Evolutionary conservation across 2,329 filamentous ascomycete species (phyloP), one percentile per base, ranked within the genome.

Genomic region (Fusarium sacchari): DNA sequence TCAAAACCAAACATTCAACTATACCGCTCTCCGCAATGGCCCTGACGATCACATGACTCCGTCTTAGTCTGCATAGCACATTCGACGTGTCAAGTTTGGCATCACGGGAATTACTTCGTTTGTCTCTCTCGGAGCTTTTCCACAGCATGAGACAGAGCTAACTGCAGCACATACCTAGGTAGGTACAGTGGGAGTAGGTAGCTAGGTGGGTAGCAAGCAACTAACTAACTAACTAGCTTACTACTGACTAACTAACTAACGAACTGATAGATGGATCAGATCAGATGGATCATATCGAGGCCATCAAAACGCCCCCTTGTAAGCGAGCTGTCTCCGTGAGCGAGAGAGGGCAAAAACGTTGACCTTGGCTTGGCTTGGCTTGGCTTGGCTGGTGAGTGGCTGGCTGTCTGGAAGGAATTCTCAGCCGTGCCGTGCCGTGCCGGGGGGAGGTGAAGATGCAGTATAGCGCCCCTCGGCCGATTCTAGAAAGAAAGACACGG

Each of bases 401-500:
- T n/a, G 40, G 55, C 55, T 58, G 13, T 24, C 55, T 58, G 30
- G 34, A 36, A 60, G 62, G 55, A 60, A 74, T 66, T 69, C 60
- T 46, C 58, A 39, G 44, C 66, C 70, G 53, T 60, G 44, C 55
- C 58, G 68, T 60, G 66, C 55, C 59, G 67, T 53, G 36, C 52
- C 67, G 42, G n/a, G 40, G 58, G 26, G 26, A 34, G 8, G 34
- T 60, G 36, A 44, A 20, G 36, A 30, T 32, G 43, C 36, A 26
- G 62, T 36, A 60, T 40, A 46, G 32, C 22, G 62, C 20, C 26
- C 39, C 22, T 30, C 26, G 44, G 32, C 40, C 42, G 28, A 46
- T 65, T 58, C 55, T 64, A 60, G 64, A 69, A 63, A 65, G 47
- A 67, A 62, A 60, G 65, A 57, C 70, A 72, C 36, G 24, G 44